Percentiles rank a stretch among this genome's conserved stretches.
phyloP scores from a whole-genome alignment of 2,329 filamentous ascomycete genomes.

The Fusarium sp. region DNA sequence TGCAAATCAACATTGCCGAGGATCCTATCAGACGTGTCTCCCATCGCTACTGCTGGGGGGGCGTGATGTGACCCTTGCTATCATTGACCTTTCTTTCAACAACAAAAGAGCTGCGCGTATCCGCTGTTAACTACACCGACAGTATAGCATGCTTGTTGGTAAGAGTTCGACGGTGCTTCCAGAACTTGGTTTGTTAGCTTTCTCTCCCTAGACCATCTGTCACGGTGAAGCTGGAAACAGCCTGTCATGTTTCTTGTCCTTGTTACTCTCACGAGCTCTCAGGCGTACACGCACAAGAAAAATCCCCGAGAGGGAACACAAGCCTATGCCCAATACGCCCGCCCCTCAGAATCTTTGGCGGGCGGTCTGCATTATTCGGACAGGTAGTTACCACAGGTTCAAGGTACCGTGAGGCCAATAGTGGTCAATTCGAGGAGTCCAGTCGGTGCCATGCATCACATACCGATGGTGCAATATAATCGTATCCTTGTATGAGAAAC shows the following conservation, averaged over 20 bases:
- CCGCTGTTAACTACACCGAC: slow-evolving; percentile 38
- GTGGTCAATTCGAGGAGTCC: slow-evolving; percentile 24
- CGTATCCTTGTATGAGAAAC: slow-evolving; percentile 5
- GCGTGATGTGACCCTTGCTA: slow-evolving; percentile 12
- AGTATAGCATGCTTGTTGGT: slow-evolving; percentile 18
- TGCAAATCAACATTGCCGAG: slow-evolving; percentile 29
- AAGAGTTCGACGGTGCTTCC: slow-evolving; percentile 37
- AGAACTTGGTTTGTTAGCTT: slow-evolving; percentile 34
- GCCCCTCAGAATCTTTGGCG: slow-evolving; percentile 26
- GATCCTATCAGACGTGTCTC: slow-evolving; percentile 19
- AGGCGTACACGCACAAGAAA: slow-evolving; percentile 57
- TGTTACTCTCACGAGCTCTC: slow-evolving; percentile 55
- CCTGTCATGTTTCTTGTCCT: slow-evolving; percentile 45
- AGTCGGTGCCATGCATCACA: slow-evolving; percentile 7
- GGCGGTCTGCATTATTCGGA: slow-evolving; percentile 18
- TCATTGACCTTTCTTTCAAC: slow-evolving; percentile 16
- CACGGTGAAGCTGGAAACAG: slow-evolving; percentile 16
- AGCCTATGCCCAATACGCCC: slow-evolving; percentile 44
- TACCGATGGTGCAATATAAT: slow-evolving; percentile 9
- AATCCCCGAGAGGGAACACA: slow-evolving; percentile 56
- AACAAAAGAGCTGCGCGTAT: slow-evolving; percentile 38
- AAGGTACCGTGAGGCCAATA: slow-evolving; percentile 18
- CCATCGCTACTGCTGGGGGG: slow-evolving; percentile 6
- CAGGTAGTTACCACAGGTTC: slow-evolving; percentile 17
- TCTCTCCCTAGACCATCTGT: slow-evolving; percentile 9